Percentiles rank a stretch among this genome's conserved stretches.
These are phyloP conservation scores for Spongiforma sp. DNA, from an alignment of 1,284 basidiomycete genomes.

Conservation along the genomic window DNA sequence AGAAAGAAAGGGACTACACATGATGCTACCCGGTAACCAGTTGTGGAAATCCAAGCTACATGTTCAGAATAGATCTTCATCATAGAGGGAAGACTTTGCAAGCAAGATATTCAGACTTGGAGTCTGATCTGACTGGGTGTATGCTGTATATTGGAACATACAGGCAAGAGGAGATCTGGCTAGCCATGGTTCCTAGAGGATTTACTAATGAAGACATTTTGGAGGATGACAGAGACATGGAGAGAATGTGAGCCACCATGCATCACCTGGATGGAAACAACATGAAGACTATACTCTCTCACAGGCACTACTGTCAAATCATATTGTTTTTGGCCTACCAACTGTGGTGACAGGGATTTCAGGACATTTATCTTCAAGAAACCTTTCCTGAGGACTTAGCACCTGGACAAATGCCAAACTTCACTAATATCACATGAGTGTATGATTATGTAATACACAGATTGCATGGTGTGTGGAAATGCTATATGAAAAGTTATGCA, in stretches of 20 bases:
- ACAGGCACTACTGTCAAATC: neutral
- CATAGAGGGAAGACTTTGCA: neutral
- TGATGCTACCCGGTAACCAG: neutral
- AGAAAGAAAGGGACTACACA: neutral
- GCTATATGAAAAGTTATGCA: neutral
- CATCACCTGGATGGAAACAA: neutral
- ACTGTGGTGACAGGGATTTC: neutral
- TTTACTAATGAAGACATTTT: neutral
- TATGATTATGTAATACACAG: neutral
- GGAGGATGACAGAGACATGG: too few species aligned
- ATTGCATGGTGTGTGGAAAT: neutral
- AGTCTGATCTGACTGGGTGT: neutral
- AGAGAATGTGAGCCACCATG: too few species aligned
- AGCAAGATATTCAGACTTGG: conserved; percentile 3
- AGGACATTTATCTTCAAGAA: neutral
- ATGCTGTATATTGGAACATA: conserved; percentile 9
- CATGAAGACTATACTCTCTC: neutral
- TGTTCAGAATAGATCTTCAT: neutral
- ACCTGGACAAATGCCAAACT: fast-evolving
- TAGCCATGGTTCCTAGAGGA: neutral
- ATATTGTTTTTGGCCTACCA: neutral
- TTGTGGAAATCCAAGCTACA: neutral
- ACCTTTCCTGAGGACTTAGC: neutral
- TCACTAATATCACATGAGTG: neutral
- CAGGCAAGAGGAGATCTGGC: conserved; percentile 6